Evolutionary conservation across 352 stramenopile genomes (phyloP), one percentile per base, ranked within the genome.

Genomic region (Globisporangium canariense): DNA sequence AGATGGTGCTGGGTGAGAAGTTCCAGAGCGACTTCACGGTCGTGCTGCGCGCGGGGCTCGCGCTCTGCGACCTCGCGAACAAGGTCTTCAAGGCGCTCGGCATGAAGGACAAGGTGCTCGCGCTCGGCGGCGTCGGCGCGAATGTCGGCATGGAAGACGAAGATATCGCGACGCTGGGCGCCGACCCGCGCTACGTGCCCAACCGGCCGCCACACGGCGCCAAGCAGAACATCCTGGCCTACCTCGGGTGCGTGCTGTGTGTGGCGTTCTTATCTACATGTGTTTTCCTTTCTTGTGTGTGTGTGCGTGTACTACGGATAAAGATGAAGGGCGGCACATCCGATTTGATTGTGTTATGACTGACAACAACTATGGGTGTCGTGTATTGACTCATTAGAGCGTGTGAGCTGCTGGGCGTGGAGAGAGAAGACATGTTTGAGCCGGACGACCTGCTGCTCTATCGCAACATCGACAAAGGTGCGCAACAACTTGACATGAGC

Each of bases 1-100:
- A 93, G 63, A 94, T 96, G 87, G 86, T 96, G 61, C 77, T 94
- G 20, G 82, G 83, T 45, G 85, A 94, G 53, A 92, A 91, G 69
- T 81, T 90, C 40, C 38, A 64, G 28, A 64, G 70, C 34, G 71
- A 79, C 18, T 82, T 92, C 57, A 70, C 77, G 8, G 55, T 69
- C 8, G 78, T 77, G 62, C 77, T 95, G 57, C 75, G 76, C 59
- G 83, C 78, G n/a, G 84, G 86, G 45, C 68, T 83, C 36, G 65
- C 75, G 45, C 75, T 95, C 7, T 93, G 86, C 63, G 73, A 77
- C 41, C 64, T 95, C 45, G 76, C 85, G 18, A 89, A 91, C 62
- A 85, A 83, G 50, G 46, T 95, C 28, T 93, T 89, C 68, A 76
- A 75, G 61, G 83, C 86, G 43, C 67, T 93, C 28, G 86, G 86